Conservation (phyloP, 208 protist species). For the Wallacemonas sp. region DNA sequence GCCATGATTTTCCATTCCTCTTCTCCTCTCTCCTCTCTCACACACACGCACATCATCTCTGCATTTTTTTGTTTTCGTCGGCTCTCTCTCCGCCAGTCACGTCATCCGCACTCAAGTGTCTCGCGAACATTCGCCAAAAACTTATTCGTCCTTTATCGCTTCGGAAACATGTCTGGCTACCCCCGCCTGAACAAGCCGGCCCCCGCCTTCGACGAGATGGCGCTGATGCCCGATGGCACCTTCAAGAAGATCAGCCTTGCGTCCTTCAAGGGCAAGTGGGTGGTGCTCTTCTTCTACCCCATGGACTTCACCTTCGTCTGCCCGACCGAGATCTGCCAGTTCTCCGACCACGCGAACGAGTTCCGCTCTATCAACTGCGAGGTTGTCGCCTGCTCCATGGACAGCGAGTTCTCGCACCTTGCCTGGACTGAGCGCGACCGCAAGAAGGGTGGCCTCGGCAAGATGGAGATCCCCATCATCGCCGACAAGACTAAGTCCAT, state of each 20-base stretch:
- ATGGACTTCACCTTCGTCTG: constrained; percentile 98
- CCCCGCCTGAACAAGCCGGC: constrained; percentile 85
- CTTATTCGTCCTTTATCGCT: too few relatives aligned
- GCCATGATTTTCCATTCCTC: too few relatives aligned
- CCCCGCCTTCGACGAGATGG: constrained; percentile 87
- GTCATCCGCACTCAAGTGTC: too few relatives aligned
- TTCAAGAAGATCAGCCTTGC: constrained; percentile 92
- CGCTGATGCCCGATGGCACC: constrained; percentile 92
- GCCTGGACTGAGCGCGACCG: constrained; percentile 95
- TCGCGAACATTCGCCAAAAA: too few relatives aligned
- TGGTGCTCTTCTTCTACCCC: constrained; percentile 97
- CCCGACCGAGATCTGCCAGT: constrained; percentile 97
- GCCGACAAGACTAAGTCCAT: constrained; percentile 95
- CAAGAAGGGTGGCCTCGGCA: constrained; percentile 96
- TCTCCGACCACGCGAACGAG: constrained; percentile 90
- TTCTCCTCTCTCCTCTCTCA: not conserved
- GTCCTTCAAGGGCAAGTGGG: constrained; percentile 93
- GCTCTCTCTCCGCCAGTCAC: too few relatives aligned
- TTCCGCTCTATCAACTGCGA: constrained; percentile 90
- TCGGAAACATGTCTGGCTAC: constrained; percentile 51
- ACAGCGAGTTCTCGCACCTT: constrained; percentile 96
- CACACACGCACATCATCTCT: not conserved
- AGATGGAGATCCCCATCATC: constrained; percentile 95
- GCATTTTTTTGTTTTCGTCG: too few relatives aligned
- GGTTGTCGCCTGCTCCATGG: constrained; percentile 91